Base-by-base conservation (phyloP, 169 alveolate species). In the Eimeria zaria region DNA sequence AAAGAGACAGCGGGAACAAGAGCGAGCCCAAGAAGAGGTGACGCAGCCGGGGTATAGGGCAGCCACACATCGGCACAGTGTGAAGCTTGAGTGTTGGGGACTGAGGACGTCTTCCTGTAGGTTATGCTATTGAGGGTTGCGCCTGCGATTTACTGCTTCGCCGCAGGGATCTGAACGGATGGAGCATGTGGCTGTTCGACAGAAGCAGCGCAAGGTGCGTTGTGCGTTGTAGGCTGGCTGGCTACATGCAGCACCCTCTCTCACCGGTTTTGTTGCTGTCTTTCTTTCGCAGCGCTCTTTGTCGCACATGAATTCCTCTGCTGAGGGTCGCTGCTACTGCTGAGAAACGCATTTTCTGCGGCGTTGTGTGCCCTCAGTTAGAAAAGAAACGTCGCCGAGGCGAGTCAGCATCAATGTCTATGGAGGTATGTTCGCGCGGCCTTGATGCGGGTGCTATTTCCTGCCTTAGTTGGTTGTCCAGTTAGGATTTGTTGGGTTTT, bases 321-420 rank as follows among this genome's bases (percentile, higher is more conserved):
- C 22, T 6, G 69, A 20, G 4, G 69, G 11, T 60, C 69, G 69
- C 16, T 18, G 69, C 69, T 60, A 30, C 67, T 7, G 67, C 39
- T 24, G 41, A 80, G 62, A 48, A 6, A 44, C 48, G 12, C 48
- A 44, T 53, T n/a, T 51, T 24, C 44, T 53, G 22, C 64, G 33
- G 6, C 8, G 36, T 12, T 53, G 73, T 46, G 48, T n/a, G 69
- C 36, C 36, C 22, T 58, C 92, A 84, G 92, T 33, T 84, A 41
- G 92, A 84, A 60, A 84, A 84, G 78, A 84, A 58, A 60, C 74
- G 51, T 27, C 92, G 92, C 6, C 78, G 92, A 24, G 92, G 80
- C 44, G 92, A 84, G 92, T 20, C 60, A 18, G 58, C 92, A 22
- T 39, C 92, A 36, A 44, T 39, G 41, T 33, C 92, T 24, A 60